A percentile compares a stretch with the other conserved stretches of the same genome.
Conservation (phyloP, 1,284 basidiomycete species). For the Butyriboletus regius region DNA sequence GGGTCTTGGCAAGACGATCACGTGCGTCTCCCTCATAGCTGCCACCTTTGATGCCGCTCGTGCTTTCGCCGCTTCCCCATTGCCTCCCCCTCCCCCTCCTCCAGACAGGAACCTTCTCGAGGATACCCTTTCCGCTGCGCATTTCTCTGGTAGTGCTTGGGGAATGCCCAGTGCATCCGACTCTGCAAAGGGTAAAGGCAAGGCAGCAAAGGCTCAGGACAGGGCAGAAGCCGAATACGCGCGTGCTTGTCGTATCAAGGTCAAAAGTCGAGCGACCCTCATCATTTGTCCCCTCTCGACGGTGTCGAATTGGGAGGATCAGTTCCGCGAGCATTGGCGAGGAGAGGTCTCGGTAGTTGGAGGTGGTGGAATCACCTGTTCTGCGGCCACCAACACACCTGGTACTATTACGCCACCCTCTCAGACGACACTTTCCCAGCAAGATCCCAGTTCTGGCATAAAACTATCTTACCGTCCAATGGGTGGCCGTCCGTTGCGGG, state of each 20-base stretch:
- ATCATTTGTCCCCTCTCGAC: conserved; percentile 95
- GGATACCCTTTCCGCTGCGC: conserved; percentile 46
- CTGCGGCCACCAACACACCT: conserved; percentile 27
- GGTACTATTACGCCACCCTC: conserved; percentile 21
- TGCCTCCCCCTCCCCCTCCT: conserved; percentile 40
- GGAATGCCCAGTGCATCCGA: conserved; percentile 60
- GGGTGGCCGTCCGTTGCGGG: conserved; percentile 55
- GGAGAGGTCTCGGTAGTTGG: conserved; percentile 76
- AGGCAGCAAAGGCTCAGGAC: conserved; percentile 56
- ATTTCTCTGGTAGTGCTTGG: conserved; percentile 75
- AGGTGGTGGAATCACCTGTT: conserved; percentile 45
- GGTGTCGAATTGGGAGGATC: conserved; percentile 97
- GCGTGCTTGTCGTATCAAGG: conserved; percentile 66
- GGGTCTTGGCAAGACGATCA: conserved; percentile 97
- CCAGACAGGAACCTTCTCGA: conserved; percentile 36
- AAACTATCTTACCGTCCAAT: conserved; percentile 36
- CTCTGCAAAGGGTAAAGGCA: conserved; percentile 55
- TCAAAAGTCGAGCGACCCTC: conserved; percentile 82
- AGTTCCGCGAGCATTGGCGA: conserved; percentile 91
- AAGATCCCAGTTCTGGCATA: conserved; percentile 33
- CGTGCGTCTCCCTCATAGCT: conserved; percentile 85
- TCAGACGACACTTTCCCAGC: conserved; percentile 28
- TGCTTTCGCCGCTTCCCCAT: conserved; percentile 56
- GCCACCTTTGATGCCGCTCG: conserved; percentile 70
- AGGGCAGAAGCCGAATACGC: conserved; percentile 61